Base-by-base conservation (phyloP, 2,329 filamentous ascomycete genomes). In the Sporothrix inflata region DNA sequence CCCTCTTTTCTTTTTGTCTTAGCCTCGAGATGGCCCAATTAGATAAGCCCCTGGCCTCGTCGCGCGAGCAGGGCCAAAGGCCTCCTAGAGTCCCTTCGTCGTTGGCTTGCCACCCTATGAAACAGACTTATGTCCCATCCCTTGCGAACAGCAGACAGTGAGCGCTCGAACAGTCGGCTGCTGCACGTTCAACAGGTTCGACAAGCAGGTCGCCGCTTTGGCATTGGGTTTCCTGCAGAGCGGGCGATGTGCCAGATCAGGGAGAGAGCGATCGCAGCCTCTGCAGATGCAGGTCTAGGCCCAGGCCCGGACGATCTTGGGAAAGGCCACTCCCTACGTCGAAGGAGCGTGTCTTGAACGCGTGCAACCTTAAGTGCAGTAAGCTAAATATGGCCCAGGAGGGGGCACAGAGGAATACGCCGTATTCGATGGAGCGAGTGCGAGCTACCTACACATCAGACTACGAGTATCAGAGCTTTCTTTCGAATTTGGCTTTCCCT, bases 21-120 rank as follows among this genome's bases (percentile, higher is more conserved):
- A 19, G 16, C 24, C 7, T 30, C 34, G 12, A 14, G 27, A 21
- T 14, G 19, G 63, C n/a, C 65, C 47, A 68, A 68, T 68, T 40
- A 68, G 65, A 69, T 45, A 45, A 69, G 49, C 47, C 21, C n/a
- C 49, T 69, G 66, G n/a, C 49, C 30, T 55, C 49, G 65, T 68
- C 65, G 57, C n/a, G 34, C 57, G 45, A 49, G 61, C 21, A 65
- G n/a, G 38, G 16, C 45, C n/a, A 12, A 14, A 9, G 57, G 30
- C 3, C 19, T 12, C 16, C 14, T 4, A 42, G 34, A 27, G 38
- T 27, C 12, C 21, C n/a, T 19, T 65, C 57, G 21, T 65, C 38
- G 40, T n/a, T 19, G 60, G 60, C 60, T 65, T 45, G 38, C 60
- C 38, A 65, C 60, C 19, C 55, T 65, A 38, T 65, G 38, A 65